Evolutionary conservation across 768 basidiomycete genomes (phyloP), one percentile per base, ranked within the genome.

Genomic region (Suillus subluteus): DNA sequence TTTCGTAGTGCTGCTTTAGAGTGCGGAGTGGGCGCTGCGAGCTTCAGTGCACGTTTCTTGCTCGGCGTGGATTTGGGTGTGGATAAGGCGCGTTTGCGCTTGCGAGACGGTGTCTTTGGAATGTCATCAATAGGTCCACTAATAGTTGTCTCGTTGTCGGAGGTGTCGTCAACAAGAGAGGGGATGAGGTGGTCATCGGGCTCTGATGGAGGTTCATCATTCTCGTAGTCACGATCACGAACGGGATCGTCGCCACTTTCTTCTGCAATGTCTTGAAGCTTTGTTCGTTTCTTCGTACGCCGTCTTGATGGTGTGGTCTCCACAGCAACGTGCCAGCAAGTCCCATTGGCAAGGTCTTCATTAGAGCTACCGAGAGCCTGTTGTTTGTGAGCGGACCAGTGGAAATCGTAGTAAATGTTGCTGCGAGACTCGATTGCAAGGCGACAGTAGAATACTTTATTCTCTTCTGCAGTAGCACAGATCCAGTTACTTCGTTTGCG

Each of bases 21-120:
- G 73, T 90, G 90, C 6, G 91, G 91, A 0, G 91, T 93, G 11
- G 90, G 89, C 35, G 87, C 86, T 4, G 83, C 89, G 26, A 86
- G 68, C 21, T 82, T 83, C 50, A 75, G 62, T 69, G 72, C 69
- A 75, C 71, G 74, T 68, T 72, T 70, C 74, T 79, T 81, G 65
- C 74, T 78, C 48, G 79, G 77, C 37, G 80, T 74, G 23, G 71
- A 70, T 65, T 79, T 78, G 23, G 72, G 72, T 23, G 77, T 75
- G 55, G 67, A 58, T 56, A 58, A 18, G 26, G 67, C 71, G 21
- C 81, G 80, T 74, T 84, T 86, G 35, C 88, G 85, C 71, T 86
- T 86, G 40, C 82, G 79, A 26, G 80, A 82, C 1, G 89, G 89
- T 16, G 88, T 91, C 55, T 79, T 81, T 6, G 83, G 84, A 18